Evolutionary conservation across 176 grass and related monocot genomes (phyloP).

Genomic region (Oryza brachyantha): DNA sequence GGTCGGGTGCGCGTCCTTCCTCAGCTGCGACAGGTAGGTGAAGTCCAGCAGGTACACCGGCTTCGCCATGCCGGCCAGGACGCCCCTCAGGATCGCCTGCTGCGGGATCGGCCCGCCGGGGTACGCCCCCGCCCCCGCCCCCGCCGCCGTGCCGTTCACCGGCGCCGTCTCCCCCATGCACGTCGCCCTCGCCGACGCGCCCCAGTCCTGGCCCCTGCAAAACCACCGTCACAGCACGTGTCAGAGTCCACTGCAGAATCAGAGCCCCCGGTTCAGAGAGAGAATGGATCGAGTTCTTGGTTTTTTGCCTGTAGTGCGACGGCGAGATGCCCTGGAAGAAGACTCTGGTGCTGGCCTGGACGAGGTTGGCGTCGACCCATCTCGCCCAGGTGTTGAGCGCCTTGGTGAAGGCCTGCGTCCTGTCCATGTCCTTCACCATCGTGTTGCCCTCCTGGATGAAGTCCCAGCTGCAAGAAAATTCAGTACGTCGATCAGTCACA

Average conservation of each 20-base stretch:
- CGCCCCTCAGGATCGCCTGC: slow-evolving; percentile 49
- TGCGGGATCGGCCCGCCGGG: slow-evolving; percentile 50
- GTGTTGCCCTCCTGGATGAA: slow-evolving; percentile 51
- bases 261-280: too few species aligned
- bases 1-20: slow-evolving; percentile 85
- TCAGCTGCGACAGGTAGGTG: slow-evolving; percentile 66
- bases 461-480: slow-evolving; percentile 95
- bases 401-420: slow-evolving; percentile 61
- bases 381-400: slow-evolving; percentile 70
- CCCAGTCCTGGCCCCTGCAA: slow-evolving; percentile 73
- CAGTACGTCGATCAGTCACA: too few species aligned
- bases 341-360: slow-evolving; percentile 42
- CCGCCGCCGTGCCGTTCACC: slow-evolving; percentile 30
- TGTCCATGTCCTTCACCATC: slow-evolving; percentile 62
- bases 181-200: slow-evolving; percentile 31
- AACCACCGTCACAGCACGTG: not conserved
- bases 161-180: slow-evolving; percentile 76
- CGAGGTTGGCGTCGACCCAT: slow-evolving; percentile 63
- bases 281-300: too few species aligned
- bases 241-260: not conserved
- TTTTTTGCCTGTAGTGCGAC: slow-evolving; percentile 61
- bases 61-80: slow-evolving; percentile 50
- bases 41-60: slow-evolving; percentile 72
- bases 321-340: slow-evolving; percentile 89
- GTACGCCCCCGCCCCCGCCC: slow-evolving; percentile 26